Conservation (phyloP, 352 stramenopile genomes). For the Pythium scleroteichum region DNA sequence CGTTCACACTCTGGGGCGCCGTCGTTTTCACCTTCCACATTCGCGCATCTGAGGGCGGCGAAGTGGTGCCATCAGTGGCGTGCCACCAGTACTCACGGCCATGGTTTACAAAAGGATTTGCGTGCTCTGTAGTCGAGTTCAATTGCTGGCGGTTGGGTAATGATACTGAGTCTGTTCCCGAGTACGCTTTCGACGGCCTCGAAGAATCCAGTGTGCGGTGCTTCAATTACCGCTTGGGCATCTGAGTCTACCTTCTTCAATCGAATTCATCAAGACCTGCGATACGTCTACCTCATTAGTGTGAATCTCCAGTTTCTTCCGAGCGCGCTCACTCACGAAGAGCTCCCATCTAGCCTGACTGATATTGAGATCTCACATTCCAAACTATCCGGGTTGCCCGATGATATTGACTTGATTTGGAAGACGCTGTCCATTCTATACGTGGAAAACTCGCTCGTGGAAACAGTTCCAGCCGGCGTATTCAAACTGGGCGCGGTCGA, state of each 20-base stretch:
- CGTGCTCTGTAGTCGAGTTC: slow-evolving; percentile 21
- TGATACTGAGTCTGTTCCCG: no score
- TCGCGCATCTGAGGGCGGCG: no score
- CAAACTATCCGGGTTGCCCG: background rate
- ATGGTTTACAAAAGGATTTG: slow-evolving; percentile 17
- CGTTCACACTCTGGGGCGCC: no score
- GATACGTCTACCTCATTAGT: slow-evolving; percentile 10
- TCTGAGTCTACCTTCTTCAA: no score
- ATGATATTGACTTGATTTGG: slow-evolving; percentile 1
- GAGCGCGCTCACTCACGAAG: background rate
- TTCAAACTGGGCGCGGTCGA: background rate
- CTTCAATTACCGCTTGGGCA: no score
- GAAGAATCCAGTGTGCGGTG: no score
- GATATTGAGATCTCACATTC: slow-evolving; percentile 18
- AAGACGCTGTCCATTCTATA: slow-evolving; percentile 1
- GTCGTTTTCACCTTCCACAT: no score
- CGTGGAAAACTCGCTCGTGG: slow-evolving; percentile 7
- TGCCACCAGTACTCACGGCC: slow-evolving; percentile 19
- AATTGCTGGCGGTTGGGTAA: slow-evolving; percentile 17
- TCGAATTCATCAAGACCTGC: slow-evolving; percentile 1
- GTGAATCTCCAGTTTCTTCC: slow-evolving; percentile 7
- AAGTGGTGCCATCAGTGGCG: no score
- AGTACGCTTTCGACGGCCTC: no score
- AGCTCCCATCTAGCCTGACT: background rate
- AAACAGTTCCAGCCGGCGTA: background rate